phyloP scores from a whole-genome alignment of 345 rosid genomes.

The Salix brachista region DNA sequence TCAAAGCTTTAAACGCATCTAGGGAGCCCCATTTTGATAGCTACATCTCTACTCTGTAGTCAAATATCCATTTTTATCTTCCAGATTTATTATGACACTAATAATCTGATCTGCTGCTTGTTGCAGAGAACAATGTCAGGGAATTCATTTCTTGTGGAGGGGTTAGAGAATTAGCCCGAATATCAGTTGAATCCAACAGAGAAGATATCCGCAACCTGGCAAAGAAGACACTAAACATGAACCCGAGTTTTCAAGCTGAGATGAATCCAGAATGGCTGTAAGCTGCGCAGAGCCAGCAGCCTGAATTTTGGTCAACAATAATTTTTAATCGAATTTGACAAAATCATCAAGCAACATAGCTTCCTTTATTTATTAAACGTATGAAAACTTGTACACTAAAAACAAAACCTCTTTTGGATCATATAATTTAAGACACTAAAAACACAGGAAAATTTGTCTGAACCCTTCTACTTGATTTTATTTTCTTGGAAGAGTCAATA shows the following conservation, averaged over 20 bases:
- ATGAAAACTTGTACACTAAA: neutral
- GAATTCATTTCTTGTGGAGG: slow-evolving; percentile 63
- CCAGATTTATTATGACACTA: too few relatives aligned
- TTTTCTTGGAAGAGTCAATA: too few relatives aligned
- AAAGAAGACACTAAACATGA: slow-evolving; percentile 63
- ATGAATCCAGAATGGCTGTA: slow-evolving; percentile 7
- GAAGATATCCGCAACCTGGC: slow-evolving; percentile 89
- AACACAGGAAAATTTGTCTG: too few relatives aligned
- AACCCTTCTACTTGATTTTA: neutral
- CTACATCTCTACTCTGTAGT: neutral
- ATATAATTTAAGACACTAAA: too few relatives aligned
- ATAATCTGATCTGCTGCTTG: neutral
- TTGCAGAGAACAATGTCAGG: slow-evolving; percentile 64
- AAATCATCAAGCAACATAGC: neutral
- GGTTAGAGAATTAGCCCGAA: slow-evolving; percentile 51
- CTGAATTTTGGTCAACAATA: neutral
- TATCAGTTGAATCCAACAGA: slow-evolving; percentile 72
- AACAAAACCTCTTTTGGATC: neutral
- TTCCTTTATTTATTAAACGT: neutral
- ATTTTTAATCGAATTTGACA: too few relatives aligned
- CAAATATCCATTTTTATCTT: neutral
- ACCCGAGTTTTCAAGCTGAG: slow-evolving; percentile 35
- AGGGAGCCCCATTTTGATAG: neutral
- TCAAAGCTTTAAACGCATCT: neutral
- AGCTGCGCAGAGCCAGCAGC: neutral